These are phyloP conservation scores for Fallopia convolvulus DNA, from an alignment of 148 eudicot genomes.

Conservation along the genomic window DNA sequence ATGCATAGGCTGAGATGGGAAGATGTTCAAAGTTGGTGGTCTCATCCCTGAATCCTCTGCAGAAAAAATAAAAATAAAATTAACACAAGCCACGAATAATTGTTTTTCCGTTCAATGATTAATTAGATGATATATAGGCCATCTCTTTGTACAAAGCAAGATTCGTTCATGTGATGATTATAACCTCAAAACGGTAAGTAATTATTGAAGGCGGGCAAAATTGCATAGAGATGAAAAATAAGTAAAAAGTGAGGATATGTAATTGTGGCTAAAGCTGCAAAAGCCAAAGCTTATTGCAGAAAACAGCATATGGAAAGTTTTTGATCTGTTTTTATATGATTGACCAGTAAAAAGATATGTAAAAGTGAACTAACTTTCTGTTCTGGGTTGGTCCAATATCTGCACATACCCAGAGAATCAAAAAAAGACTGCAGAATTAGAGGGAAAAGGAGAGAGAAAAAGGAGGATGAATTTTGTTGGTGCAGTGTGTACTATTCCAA, in stretches of 20 bases:
- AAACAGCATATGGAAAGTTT: background rate
- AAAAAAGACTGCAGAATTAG: background rate
- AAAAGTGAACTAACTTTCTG: background rate
- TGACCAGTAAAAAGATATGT: slow-evolving; percentile 1
- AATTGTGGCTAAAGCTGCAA: background rate
- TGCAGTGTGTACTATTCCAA: background rate
- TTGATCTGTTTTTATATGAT: background rate
- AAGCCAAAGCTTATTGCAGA: background rate
- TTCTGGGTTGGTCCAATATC: slow-evolving; percentile 9
- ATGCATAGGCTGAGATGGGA: slow-evolving; percentile 98
- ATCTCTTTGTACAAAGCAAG: background rate
- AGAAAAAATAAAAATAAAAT: background rate
- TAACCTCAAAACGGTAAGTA: background rate
- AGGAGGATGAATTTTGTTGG: background rate
- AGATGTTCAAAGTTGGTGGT: slow-evolving; percentile 88
- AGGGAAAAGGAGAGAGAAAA: background rate
- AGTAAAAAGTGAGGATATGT: background rate
- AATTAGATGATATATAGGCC: background rate
- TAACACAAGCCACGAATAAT: background rate
- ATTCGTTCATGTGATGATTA: background rate
- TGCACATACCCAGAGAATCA: slow-evolving; percentile 6
- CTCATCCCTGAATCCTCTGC: slow-evolving; percentile 72
- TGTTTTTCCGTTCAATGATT: slow-evolving; percentile 2
- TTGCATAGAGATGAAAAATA: background rate
- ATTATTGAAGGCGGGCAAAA: background rate